Percentiles rank a stretch among this genome's conserved stretches.
Conservation (phyloP, 257 asterid species). For the Hygrophila difformis region DNA sequence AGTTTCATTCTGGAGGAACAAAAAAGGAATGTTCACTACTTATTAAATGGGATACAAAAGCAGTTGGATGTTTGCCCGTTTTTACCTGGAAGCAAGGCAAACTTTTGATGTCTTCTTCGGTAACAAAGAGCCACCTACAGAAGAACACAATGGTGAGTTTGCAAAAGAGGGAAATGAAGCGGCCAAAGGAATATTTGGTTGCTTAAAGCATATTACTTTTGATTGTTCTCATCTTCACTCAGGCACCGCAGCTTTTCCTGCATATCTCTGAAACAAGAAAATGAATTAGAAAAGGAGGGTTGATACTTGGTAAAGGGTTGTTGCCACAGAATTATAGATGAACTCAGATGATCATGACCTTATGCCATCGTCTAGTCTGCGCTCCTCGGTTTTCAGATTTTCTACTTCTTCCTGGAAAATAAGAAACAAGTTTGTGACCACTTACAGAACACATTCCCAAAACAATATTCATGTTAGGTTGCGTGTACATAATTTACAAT, state of each 20-base stretch:
- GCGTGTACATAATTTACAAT: no score
- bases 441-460: not conserved
- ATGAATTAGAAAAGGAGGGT: conserved; percentile 15
- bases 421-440: conserved; percentile 20
- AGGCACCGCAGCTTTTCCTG: conserved; percentile 49
- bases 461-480: not conserved
- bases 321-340: conserved; percentile 2
- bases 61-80: conserved; percentile 5
- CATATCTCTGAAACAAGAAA: conserved; percentile 47
- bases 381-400: conserved; percentile 44
- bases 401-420: conserved; percentile 55
- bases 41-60: conserved; percentile 1
- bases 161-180: not conserved
- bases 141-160: conserved; percentile 9
- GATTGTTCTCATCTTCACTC: conserved; percentile 63
- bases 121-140: conserved; percentile 78
- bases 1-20: conserved; percentile 67
- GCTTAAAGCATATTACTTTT: conserved; percentile 27
- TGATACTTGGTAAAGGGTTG: not conserved
- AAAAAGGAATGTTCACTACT: conserved; percentile 9
- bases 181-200: conserved; percentile 9
- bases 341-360: conserved; percentile 28
- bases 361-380: conserved; percentile 41
- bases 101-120: conserved; percentile 79
- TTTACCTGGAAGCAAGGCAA: conserved; percentile 85